Base-by-base conservation (phyloP, 495 filamentous ascomycete species). In the Daldinia loculata region DNA sequence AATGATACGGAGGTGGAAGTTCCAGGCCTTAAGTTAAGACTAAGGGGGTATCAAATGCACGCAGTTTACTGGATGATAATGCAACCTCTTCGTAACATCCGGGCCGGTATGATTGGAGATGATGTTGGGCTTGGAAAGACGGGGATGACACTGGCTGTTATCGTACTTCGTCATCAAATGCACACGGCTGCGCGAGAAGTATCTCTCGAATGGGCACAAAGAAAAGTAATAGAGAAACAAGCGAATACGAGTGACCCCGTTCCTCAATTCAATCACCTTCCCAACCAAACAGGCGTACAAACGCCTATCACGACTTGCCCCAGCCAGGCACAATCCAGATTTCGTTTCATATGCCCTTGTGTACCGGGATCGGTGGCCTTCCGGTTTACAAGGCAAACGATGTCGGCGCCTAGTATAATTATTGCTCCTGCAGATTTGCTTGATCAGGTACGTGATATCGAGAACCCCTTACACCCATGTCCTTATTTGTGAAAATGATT, bases 91-190 rank as follows among this genome's bases (percentile, higher is more conserved):
- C 27, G 29, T 0, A 6, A 15, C 1, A 38, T 56, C 7, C 2
- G 9, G n/a, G 27, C 24, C 6, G 27, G 17, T 14, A 24, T 68
- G 8, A 29, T 68, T 19, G 66, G 22, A 4, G 66, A 68, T 24
- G 66, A 51, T 32, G 52, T 62, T 14, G 66, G 66, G 1, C 41
- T 68, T 6, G 66, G 58, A 5, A 68, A 68, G 38, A 57, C 58
- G 1, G 51, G 51, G 3, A 45, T 62, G 29, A 34, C 58, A 5
- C 17, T 68, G 5, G 52, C 32, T 6, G 30, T 41, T 14, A 29
- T 39, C 6, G 19, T 38, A 2, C 17, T 68, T 29, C 9, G 22
- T 8, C 39, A 62, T 29, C 58, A 38, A 8, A 50, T 68, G 0
- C 51, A 52, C 0, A 6, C 29, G 0, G 66, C 57, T n/a, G 0